These are phyloP conservation scores for Astragalus membranaceus DNA, from an alignment of 306 rosid species.

Conservation along the genomic window DNA sequence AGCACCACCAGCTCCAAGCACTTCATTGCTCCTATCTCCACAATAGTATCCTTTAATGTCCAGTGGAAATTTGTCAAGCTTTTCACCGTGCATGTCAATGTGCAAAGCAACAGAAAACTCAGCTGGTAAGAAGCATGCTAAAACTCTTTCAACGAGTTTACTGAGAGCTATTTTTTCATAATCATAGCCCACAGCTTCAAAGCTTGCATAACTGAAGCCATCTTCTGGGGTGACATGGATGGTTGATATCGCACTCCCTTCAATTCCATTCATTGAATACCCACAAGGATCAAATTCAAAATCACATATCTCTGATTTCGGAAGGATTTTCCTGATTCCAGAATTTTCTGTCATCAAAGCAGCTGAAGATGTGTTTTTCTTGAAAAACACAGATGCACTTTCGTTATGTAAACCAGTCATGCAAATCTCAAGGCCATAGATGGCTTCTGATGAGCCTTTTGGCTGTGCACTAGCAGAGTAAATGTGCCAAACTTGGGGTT, in stretches of 20 bases:
- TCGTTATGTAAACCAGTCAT: constrained; percentile 76
- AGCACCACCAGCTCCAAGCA: constrained; percentile 54
- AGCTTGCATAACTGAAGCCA: constrained; percentile 93
- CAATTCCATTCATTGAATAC: constrained; percentile 87
- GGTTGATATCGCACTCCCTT: constrained; percentile 75
- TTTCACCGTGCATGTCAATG: constrained; percentile 24
- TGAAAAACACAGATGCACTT: constrained; percentile 75
- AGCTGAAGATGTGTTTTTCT: constrained; percentile 39
- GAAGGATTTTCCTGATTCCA: constrained; percentile 78
- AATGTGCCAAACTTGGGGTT: constrained; percentile 72
- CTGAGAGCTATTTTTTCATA: constrained; percentile 31
- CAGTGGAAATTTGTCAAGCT: constrained; percentile 32
- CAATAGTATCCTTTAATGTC: constrained; percentile 47
- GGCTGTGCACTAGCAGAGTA: constrained; percentile 59
- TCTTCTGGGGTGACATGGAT: constrained; percentile 96
- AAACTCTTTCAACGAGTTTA: constrained; percentile 58
- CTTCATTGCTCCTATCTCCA: constrained; percentile 42
- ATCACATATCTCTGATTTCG: constrained; percentile 73
- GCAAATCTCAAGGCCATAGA: constrained; percentile 82
- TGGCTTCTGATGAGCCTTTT: constrained; percentile 28
- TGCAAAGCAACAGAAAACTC: constrained; percentile 85
- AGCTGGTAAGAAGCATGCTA: constrained; percentile 71
- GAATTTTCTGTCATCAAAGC: constrained; percentile 57
- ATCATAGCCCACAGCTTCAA: constrained; percentile 79
- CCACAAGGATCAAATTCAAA: constrained; percentile 97